Base-by-base conservation (phyloP, 352 stramenopile species). In the Phytopythium sindhum region DNA sequence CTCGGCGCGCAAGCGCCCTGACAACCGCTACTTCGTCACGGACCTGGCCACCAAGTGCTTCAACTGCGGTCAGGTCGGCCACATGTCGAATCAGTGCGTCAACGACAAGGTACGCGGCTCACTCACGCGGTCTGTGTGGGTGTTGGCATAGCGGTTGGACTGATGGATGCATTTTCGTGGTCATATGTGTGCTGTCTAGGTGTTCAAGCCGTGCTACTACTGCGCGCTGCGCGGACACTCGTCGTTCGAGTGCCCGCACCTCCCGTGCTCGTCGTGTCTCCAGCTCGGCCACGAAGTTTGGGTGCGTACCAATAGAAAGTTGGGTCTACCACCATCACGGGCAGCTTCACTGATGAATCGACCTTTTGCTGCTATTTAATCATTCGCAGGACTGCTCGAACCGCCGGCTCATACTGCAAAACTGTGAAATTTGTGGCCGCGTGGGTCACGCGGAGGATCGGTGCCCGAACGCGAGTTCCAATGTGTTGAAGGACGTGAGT, bases 41-140 rank as follows among this genome's bases (percentile, higher is more conserved):
- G 86, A 95, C 52, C 67, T 95, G 52, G 76, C 84, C 48, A 93
- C 77, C 61, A 95, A 95, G 67, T 95, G 86, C 67, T 95, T 82
- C 68, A 90, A 93, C 64, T 95, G 86, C 61, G 84, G 82, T 29
- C 70, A 95, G 58, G 78, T 93, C 12, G 86, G 86, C 15, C 86
- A 95, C 67, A 85, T 91, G 70, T 80, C 84, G 31, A 80, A 60
- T n/a, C 64, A 89, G 47, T 95, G 86, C 69, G 78, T 84, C 57
- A 95, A 95, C 64, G 74, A 89, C 64, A 78, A 72, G 53, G 74
- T 81, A 29, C 37, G 65, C 31, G 1, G 8, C 39, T 1, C 26
- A 10, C 23, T 29, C 23, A 21, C 31, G 10, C 10, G 6, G n/a
- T 51, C 11, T 47, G n/a, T 28, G 24, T 35, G 31, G 8, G 31